Evolutionary conservation across 164 flowering plant genomes (phyloP).

Genomic region (Warburgia ugandensis): DNA sequence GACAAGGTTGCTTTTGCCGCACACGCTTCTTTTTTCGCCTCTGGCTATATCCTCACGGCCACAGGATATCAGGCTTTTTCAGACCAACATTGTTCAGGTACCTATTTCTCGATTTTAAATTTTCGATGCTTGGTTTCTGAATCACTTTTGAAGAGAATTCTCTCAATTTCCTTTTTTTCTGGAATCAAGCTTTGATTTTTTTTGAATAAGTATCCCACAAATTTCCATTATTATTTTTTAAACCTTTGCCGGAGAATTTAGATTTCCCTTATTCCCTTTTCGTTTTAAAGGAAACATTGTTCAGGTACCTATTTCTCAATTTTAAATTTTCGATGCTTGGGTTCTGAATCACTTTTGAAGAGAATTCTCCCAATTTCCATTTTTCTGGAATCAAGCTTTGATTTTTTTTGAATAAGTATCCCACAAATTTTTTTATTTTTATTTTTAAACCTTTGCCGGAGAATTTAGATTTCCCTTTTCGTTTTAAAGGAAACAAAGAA

Average conservation of each 20-base stretch:
- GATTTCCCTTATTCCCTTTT: background rate
- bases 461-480: background rate
- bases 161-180: too few species aligned
- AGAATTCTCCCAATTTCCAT: background rate
- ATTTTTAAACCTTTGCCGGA: background rate
- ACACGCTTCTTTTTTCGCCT: constrained; percentile 14
- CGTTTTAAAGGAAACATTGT: background rate
- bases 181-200: background rate
- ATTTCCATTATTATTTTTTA: background rate
- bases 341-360: too few species aligned
- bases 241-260: background rate
- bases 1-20: constrained; percentile 12
- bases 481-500: constrained; percentile 6
- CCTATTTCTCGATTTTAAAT: background rate
- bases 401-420: background rate
- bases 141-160: background rate
- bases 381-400: background rate
- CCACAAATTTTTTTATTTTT: background rate
- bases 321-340: background rate
- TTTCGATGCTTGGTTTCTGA: background rate
- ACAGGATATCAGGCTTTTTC: constrained; percentile 8
- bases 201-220: background rate
- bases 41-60: constrained; percentile 15
- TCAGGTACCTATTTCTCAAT: constrained; percentile 1
- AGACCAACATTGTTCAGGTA: constrained; percentile 6